Evolutionary conservation across 2,329 filamentous ascomycete species (phyloP).

Genomic region (Penicillium sp.): DNA sequence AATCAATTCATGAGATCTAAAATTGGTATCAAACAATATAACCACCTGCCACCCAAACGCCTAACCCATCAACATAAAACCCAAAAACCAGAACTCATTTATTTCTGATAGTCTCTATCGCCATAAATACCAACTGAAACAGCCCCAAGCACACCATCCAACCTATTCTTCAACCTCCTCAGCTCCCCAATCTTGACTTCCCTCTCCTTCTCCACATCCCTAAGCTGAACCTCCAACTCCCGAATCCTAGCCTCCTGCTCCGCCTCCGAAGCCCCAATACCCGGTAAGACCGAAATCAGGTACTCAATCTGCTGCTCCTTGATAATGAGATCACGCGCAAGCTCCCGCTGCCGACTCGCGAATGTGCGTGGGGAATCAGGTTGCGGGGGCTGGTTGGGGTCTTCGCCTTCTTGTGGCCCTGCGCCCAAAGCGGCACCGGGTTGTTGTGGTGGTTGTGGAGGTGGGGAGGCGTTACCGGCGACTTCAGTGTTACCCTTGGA

Average conservation of each 20-base stretch:
- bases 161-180: slow-evolving; percentile 37
- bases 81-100: background rate
- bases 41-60: slow-evolving; percentile 5
- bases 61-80: background rate
- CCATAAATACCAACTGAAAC: slow-evolving; percentile 40
- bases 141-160: slow-evolving; percentile 46
- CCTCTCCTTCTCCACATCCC: slow-evolving; percentile 45
- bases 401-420: slow-evolving; percentile 17
- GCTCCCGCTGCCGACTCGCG: slow-evolving; percentile 45
- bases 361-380: slow-evolving; percentile 47
- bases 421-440: slow-evolving; percentile 12
- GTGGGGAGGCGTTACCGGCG: slow-evolving; percentile 18
- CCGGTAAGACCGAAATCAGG: slow-evolving; percentile 47
- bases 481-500: slow-evolving; percentile 14
- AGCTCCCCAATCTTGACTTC: slow-evolving; percentile 44
- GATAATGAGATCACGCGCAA: slow-evolving; percentile 50
- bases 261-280: slow-evolving; percentile 45
- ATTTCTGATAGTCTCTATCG: slow-evolving; percentile 14
- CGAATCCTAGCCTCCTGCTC: slow-evolving; percentile 47
- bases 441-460: slow-evolving; percentile 24
- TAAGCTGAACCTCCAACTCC: slow-evolving; percentile 45
- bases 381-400: slow-evolving; percentile 33
- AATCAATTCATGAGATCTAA: background rate
- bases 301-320: slow-evolving; percentile 55
- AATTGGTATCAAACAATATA: slow-evolving; percentile 4